A percentile compares a stretch with the other conserved stretches of the same genome.
phyloP scores from a whole-genome alignment of 2,329 filamentous ascomycete genomes.

The Cladosporium sp. region DNA sequence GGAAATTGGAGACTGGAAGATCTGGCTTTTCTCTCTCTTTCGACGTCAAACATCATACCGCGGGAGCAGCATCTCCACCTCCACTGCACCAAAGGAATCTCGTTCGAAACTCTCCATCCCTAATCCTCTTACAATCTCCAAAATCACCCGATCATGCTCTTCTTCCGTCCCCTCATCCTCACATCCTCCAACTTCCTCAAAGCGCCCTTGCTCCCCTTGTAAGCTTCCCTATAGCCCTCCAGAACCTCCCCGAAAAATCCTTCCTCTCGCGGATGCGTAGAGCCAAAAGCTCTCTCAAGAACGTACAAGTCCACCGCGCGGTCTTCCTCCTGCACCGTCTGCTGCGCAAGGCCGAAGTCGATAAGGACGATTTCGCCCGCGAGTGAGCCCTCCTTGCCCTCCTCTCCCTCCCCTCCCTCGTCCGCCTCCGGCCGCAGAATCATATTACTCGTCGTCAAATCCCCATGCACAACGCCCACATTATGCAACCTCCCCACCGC shows the following conservation, averaged over 20 bases:
- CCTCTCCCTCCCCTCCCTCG: neutral
- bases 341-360: slow-evolving; percentile 86
- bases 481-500: slow-evolving; percentile 59
- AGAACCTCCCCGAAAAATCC: slow-evolving; percentile 76
- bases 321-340: slow-evolving; percentile 82
- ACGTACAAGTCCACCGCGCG: slow-evolving; percentile 95
- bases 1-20: too few species aligned
- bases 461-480: slow-evolving; percentile 86
- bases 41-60: too few species aligned
- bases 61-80: too few species aligned
- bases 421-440: slow-evolving; percentile 63
- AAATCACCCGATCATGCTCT: slow-evolving; percentile 87
- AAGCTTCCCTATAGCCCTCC: slow-evolving; percentile 64
- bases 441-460: slow-evolving; percentile 95
- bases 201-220: slow-evolving; percentile 67
- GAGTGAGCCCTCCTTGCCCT: slow-evolving; percentile 26
- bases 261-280: slow-evolving; percentile 87
- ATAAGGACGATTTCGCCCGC: slow-evolving; percentile 82
- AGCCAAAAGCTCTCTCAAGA: slow-evolving; percentile 87
- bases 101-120: too few species aligned
- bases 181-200: slow-evolving; percentile 87
- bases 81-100: too few species aligned
- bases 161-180: slow-evolving; percentile 87
- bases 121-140: neutral
- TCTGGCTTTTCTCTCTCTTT: too few species aligned